These are phyloP conservation scores for Cymbidium sinense DNA, from an alignment of 106 monocot species.

Conservation along the genomic window DNA sequence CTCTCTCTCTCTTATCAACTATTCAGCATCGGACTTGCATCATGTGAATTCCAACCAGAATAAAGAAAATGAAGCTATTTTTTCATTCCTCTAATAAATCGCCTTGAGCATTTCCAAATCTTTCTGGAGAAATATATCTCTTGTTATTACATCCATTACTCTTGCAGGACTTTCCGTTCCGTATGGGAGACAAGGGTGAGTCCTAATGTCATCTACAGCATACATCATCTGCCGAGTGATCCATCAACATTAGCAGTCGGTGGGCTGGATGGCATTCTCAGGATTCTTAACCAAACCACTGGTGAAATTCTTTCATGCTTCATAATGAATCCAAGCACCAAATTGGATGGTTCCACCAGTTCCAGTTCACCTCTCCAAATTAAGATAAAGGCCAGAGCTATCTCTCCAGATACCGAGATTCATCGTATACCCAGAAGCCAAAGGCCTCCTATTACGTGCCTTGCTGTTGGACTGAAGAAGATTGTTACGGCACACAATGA, in stretches of 20 bases:
- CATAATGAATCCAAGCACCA: constrained; percentile 11
- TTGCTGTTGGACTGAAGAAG: constrained; percentile 77
- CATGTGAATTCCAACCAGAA: too few relatives aligned
- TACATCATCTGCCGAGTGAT: constrained; percentile 50
- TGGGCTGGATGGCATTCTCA: constrained; percentile 84
- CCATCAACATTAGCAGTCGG: constrained; percentile 55
- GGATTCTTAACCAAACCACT: constrained; percentile 63
- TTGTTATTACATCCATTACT: neutral
- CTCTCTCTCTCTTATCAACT: too few relatives aligned
- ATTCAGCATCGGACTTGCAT: too few relatives aligned
- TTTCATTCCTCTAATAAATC: too few relatives aligned
- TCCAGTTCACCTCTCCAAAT: neutral
- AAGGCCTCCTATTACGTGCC: constrained; percentile 62
- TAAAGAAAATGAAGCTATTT: too few relatives aligned
- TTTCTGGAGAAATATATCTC: neutral
- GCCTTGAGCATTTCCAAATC: neutral
- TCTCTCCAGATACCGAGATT: constrained; percentile 21
- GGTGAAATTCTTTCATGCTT: constrained; percentile 63
- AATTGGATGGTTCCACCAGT: neutral
- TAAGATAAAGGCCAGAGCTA: constrained; percentile 20
- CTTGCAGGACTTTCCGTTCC: constrained; percentile 61
- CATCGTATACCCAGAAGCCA: constrained; percentile 50
- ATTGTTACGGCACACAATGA: constrained; percentile 76
- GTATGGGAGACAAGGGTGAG: constrained; percentile 77
- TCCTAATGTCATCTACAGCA: constrained; percentile 72